Percentiles rank a stretch among this genome's conserved stretches.
These are phyloP conservation scores for Chlamydomonas incerta DNA, from an alignment of 139 green algal genomes.

Conservation along the genomic window DNA sequence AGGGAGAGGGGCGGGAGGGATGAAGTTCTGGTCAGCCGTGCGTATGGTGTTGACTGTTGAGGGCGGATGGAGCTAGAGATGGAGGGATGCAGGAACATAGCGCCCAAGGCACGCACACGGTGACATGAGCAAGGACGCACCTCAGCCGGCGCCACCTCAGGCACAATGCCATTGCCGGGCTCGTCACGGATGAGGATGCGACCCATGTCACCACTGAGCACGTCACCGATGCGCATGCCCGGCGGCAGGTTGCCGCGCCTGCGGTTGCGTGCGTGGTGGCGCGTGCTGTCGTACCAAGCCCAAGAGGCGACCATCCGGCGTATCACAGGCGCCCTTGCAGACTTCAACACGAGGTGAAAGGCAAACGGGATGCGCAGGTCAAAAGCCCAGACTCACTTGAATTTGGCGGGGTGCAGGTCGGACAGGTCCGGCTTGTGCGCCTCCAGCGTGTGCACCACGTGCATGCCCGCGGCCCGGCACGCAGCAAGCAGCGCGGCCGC, in stretches of 20 bases:
- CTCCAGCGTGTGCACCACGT: constrained; percentile 77
- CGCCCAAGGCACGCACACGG: too few species aligned
- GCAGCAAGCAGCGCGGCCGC: constrained; percentile 58
- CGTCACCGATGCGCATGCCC: constrained; percentile 67
- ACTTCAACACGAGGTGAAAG: too few species aligned
- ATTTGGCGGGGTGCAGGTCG: constrained; percentile 66
- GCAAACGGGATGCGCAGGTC: too few species aligned
- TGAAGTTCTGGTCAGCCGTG: too few species aligned
- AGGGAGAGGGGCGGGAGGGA: too few species aligned
- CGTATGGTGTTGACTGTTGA: too few species aligned
- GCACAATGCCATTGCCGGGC: constrained; percentile 72
- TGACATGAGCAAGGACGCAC: too few species aligned
- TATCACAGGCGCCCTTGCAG: too few species aligned
- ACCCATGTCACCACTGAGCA: constrained; percentile 55
- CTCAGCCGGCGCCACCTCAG: constrained; percentile 62
- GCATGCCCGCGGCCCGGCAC: constrained; percentile 54
- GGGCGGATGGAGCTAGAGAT: too few species aligned
- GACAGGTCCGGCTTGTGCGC: constrained; percentile 69
- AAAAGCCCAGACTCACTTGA: not conserved
- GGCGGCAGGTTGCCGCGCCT: constrained; percentile 30
- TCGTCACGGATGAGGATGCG: constrained; percentile 70
- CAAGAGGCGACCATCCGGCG: too few species aligned
- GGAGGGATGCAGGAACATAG: too few species aligned
- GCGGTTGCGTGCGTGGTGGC: not conserved
- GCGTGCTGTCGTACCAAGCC: too few species aligned